Evolutionary conservation across 139 green algal genomes (phyloP), one percentile per base, ranked within the genome.

Genomic region (Picochlorum costavermella): DNA sequence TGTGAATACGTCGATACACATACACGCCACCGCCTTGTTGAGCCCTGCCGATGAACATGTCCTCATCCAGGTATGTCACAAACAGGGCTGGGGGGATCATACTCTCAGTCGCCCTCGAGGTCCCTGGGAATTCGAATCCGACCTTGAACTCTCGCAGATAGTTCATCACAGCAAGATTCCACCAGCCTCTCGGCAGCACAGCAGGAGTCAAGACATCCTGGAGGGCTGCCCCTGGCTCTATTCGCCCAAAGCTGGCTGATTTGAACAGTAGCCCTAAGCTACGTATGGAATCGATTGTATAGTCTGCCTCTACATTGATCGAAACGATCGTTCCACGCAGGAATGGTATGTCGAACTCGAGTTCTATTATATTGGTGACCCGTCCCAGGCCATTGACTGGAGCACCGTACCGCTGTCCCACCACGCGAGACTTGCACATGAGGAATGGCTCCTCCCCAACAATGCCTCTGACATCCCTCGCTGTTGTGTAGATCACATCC

Each of bases 301-400:
- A 84, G 1, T 46, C 26, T 5, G 76, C 77, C 25, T 71, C 63
- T 17, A 83, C 77, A 31, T 68, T 51, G 4, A 78, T 29, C 33
- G 66, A 74, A 26, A 33, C 55, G 2, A 6, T 2, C 4, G 33
- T 44, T 28, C 30, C 10, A 29, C 14, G 37, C 30, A 75, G 36
- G 31, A 72, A 36, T 9, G 69, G 63, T 23, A 77, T 37, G 13
- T 14, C 8, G 5, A 55, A 14, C 17, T 17, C 31, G 23, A 69
- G n/a, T 46, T 83, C 61, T 49, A 84, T 84, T 49, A 84, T 71
- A 64, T 84, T 84, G 12, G 72, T 25, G 37, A 78, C 76, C n/a
- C 44, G 33, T 43, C 77, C 77, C 6, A 55, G 44, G 6, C 51
- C 63, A 25, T 58, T 20, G 4, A 46, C 50, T 8, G 49, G 61